A percentile compares a stretch with the other conserved stretches of the same genome.
These are phyloP conservation scores for Amphirosellinia nigrospora DNA, from an alignment of 495 filamentous ascomycete genomes.

Conservation along the genomic window DNA sequence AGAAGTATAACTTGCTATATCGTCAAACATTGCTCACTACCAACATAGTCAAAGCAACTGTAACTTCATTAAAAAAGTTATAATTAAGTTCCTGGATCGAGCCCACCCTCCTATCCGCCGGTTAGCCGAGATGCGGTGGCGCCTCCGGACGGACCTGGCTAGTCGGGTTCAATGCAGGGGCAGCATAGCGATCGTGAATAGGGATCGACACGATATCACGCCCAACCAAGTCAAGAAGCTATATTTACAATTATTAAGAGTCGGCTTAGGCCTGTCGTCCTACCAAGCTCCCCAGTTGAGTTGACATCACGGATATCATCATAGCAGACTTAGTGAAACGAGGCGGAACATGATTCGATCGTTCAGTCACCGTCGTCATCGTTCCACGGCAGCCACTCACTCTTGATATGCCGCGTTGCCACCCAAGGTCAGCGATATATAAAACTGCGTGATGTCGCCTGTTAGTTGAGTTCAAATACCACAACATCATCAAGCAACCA, in stretches of 20 bases:
- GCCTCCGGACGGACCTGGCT: neutral
- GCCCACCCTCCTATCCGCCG: too few relatives aligned
- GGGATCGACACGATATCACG: conserved; percentile 12
- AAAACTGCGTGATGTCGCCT: neutral
- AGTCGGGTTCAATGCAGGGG: conserved; percentile 14
- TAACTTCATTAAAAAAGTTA: neutral
- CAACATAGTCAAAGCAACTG: neutral
- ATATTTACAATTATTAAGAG: neutral
- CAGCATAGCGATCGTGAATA: neutral
- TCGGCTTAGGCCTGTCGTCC: neutral
- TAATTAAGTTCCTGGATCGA: neutral
- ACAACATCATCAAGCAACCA: conserved; percentile 10
- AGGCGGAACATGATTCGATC: neutral
- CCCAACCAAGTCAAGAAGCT: neutral
- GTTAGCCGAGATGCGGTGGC: neutral
- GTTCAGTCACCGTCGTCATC: conserved; percentile 10
- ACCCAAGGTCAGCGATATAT: neutral
- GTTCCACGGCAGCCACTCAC: neutral
- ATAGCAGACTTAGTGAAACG: neutral
- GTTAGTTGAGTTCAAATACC: neutral
- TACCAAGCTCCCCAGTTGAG: neutral
- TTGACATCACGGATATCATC: neutral
- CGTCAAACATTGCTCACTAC: too few relatives aligned
- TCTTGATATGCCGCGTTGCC: neutral
- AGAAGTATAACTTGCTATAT: neutral